Percentiles rank a stretch among this genome's conserved stretches.
Conservation (phyloP, 2,329 filamentous ascomycete species). For the Drechslerella stenobrocha region DNA sequence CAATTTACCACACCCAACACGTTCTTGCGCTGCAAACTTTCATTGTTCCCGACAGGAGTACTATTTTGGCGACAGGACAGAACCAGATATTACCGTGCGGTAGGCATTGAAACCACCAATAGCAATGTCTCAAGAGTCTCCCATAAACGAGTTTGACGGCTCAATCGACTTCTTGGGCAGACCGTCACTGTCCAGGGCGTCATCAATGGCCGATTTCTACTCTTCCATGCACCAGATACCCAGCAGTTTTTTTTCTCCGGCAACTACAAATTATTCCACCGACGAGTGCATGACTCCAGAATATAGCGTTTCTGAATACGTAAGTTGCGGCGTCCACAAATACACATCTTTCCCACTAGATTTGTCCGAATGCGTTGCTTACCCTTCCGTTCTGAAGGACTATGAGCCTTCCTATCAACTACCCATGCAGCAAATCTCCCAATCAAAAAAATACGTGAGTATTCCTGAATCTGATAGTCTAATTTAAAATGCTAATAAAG, state of each 20-base stretch:
- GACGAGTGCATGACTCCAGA: conserved; percentile 44
- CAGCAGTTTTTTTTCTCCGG: conserved; percentile 33
- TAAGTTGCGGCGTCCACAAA: conserved; percentile 8
- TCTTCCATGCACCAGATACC: conserved; percentile 17
- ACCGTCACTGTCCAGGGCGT: conserved; percentile 31
- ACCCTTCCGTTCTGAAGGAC: conserved; percentile 11
- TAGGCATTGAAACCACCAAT: conserved; percentile 10
- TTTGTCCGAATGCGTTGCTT: neutral
- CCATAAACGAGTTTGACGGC: conserved; percentile 21
- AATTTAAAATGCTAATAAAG: neutral
- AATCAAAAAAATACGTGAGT: conserved; percentile 22
- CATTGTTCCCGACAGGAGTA: neutral
- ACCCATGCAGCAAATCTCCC: conserved; percentile 9
- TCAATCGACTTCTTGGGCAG: conserved; percentile 44
- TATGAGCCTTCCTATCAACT: conserved; percentile 30
- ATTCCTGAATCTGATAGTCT: neutral
- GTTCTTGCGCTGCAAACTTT: neutral
- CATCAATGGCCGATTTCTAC: conserved; percentile 37
- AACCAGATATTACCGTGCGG: neutral
- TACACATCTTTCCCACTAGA: neutral
- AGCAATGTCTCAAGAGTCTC: conserved; percentile 21
- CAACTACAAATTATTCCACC: conserved; percentile 36
- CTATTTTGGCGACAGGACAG: neutral
- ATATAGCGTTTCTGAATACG: conserved; percentile 33
- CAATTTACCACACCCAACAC: conserved; percentile 45